A percentile compares a stretch with the other conserved stretches of the same genome.
Evolutionary conservation across 2,329 filamentous ascomycete species (phyloP).

Genomic region (Thelonectria blattea): DNA sequence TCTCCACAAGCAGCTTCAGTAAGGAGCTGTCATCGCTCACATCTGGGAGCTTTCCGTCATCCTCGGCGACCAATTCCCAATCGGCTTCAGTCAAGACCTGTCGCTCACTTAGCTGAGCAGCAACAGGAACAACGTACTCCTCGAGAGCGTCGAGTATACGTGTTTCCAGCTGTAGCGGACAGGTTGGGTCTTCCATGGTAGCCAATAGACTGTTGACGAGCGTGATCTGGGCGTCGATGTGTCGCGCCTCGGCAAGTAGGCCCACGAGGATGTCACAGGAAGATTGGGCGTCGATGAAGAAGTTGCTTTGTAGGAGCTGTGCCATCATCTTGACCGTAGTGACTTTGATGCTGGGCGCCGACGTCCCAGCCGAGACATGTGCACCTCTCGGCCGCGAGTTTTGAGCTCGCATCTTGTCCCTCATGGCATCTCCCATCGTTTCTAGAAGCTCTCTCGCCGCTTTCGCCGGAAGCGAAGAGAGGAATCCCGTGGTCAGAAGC

Average conservation of each 20-base stretch:
- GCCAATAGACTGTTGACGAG: constrained; percentile 39
- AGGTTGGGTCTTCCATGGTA: constrained; percentile 27
- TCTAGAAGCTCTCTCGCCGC: constrained; percentile 37
- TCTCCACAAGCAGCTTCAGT: constrained; percentile 12
- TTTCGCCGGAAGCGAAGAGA: constrained; percentile 37
- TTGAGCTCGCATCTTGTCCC: constrained; percentile 38
- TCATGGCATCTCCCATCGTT: constrained; percentile 37
- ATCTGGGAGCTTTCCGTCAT: constrained; percentile 12
- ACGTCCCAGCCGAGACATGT: background rate
- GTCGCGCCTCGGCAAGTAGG: constrained; percentile 39
- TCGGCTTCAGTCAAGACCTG: constrained; percentile 34
- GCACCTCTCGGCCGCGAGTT: constrained; percentile 21
- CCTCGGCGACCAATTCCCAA: constrained; percentile 31
- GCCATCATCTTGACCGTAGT: constrained; percentile 48
- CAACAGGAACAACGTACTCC: constrained; percentile 36
- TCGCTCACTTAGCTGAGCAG: constrained; percentile 41
- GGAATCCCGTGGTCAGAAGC: constrained; percentile 36
- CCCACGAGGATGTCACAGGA: constrained; percentile 39
- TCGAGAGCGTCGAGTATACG: constrained; percentile 38
- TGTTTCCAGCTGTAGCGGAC: constrained; percentile 15
- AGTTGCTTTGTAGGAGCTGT: constrained; percentile 39
- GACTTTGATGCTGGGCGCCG: constrained; percentile 40
- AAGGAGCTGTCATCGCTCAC: constrained; percentile 21
- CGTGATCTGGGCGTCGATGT: constrained; percentile 42
- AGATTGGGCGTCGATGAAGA: constrained; percentile 34